Base-by-base conservation (phyloP, 164 flowering plant genomes). In the Aristolochia californica region DNA sequence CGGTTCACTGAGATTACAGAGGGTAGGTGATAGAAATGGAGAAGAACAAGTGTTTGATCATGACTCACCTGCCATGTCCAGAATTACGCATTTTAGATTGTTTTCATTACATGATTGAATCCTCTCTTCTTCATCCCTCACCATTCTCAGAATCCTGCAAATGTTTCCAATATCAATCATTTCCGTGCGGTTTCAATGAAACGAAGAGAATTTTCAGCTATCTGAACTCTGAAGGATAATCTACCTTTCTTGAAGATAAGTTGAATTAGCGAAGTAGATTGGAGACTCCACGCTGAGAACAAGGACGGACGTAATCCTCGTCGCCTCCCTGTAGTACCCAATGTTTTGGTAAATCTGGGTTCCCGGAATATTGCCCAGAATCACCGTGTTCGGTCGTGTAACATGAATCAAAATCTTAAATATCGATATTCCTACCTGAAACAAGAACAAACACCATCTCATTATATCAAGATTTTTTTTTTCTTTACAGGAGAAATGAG, bases 221-320 rank as follows among this genome's bases (percentile, higher is more conserved):
- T 48, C 12, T 48, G 51, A 16, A 12, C 51, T 22, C 23, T 5
- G 51, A 11, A 50, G 26, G 13, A 22, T 27, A 13, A 50, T 25
- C 57, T 16, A 88, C 98, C 98, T 86, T 74, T 91, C 98, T 73
- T 83, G 95, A 1, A 91, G 63, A 68, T 88, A 91, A n/a, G 84
- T 77, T 10, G 91, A 73, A 63, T 87, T 91, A 13, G 96, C 91
- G 34, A 91, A 91, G 76, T 87, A 89, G 64, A 93, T 78, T 4
- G 99, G 99, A 38, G 99, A 80, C 66, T 87, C 96, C 20, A 93
- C 65, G 4, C 85, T 82, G 1, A 93, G 73, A 34, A 93, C 77
- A 23, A 93, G 88, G 65, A 87, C 79, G 0, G 79, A 75, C 34
- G 96, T 78, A 56, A 93, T 66, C 54, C 87, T 77, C 7, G 22